Evolutionary conservation across 2,329 filamentous ascomycete species (phyloP).

Genomic region (Decorospora gaudefroyi): DNA sequence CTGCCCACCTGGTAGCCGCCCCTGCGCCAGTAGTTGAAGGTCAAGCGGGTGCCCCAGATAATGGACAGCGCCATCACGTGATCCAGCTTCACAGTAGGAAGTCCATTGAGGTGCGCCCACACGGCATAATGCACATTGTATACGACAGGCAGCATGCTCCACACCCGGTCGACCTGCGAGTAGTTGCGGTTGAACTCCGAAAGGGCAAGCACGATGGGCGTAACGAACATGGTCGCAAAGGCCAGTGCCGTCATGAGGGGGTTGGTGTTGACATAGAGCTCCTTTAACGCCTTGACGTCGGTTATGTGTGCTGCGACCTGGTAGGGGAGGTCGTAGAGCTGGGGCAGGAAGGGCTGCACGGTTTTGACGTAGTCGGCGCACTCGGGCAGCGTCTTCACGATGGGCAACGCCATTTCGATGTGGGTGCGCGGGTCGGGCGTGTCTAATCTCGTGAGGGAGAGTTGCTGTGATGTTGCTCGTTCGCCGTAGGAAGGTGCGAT

Average conservation of each 20-base stretch:
- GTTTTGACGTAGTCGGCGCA: constrained; percentile 76
- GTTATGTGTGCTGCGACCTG: constrained; percentile 60
- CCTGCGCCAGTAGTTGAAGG: constrained; percentile 95
- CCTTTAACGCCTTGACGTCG: constrained; percentile 65
- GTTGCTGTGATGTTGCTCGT: constrained; percentile 9
- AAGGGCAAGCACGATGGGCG: constrained; percentile 70
- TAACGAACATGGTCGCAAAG: constrained; percentile 70
- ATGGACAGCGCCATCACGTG: constrained; percentile 70
- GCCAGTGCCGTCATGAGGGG: constrained; percentile 77
- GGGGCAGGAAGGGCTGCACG: constrained; percentile 76
- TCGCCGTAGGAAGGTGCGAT: constrained; percentile 17
- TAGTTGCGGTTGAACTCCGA: constrained; percentile 92
- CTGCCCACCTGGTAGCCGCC: constrained; percentile 87
- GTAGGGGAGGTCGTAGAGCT: constrained; percentile 55
- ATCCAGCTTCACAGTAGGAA: constrained; percentile 73
- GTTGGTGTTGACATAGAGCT: constrained; percentile 82
- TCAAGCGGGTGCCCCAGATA: constrained; percentile 87
- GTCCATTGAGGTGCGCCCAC: constrained; percentile 77
- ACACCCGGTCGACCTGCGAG: constrained; percentile 92
- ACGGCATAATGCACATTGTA: constrained; percentile 82
- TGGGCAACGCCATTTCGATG: constrained; percentile 62
- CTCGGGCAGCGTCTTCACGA: constrained; percentile 70
- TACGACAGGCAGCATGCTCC: constrained; percentile 85
- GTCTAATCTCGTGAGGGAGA: not conserved
- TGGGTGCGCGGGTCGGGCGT: constrained; percentile 52